Base-by-base conservation (phyloP, 2,329 filamentous ascomycete genomes). In the Fusarium vanettenii region DNA sequence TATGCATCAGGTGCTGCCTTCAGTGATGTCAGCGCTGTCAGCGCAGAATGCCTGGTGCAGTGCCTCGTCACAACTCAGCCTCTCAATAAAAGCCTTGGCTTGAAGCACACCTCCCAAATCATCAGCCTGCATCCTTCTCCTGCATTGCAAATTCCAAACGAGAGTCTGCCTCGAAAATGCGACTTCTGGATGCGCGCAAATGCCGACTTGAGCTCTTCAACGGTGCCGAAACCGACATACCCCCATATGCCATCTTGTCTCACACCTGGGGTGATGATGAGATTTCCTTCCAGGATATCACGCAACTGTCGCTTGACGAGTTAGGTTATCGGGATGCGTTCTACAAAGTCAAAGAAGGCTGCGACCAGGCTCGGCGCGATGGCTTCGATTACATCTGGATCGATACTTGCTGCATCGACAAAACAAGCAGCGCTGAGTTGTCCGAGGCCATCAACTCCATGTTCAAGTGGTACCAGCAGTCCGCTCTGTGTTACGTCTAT, bases 171-270 rank as follows among this genome's bases (percentile, higher is more conserved):
- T 13, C 16, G 1, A 64, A 31, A 1, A 82, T 82, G 80, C 74
- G 80, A 10, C 75, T 82, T 16, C 73, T 82, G 16, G 79, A 82
- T 62, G 71, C 69, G 2, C 20, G 61, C 13, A 79, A 70, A 6
- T 61, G 71, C 13, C 50, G 66, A 2, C 67, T 82, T 10, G 69
- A 78, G 41, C 70, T 68, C 20, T 81, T 81, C 48, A 66, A 74
- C 6, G 72, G 74, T 9, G 61, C 37, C 33, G 69, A 74, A 20
- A 56, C 20, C 0, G 64, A 75, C 5, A 67, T 71, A 8, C 79
- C 79, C 9, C 64, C 62, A 0, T 85, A 84, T 56, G 81, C 79
- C 1, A 84, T 84, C 25, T 75, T 85, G 0, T 84, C 82, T 10
- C 82, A 84, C 45, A 82, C 80, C 1, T 84, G 82, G 82, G 78